Evolutionary conservation across 768 basidiomycete genomes (phyloP), one percentile per base, ranked within the genome.

Genomic region (Clavulina sp.): DNA sequence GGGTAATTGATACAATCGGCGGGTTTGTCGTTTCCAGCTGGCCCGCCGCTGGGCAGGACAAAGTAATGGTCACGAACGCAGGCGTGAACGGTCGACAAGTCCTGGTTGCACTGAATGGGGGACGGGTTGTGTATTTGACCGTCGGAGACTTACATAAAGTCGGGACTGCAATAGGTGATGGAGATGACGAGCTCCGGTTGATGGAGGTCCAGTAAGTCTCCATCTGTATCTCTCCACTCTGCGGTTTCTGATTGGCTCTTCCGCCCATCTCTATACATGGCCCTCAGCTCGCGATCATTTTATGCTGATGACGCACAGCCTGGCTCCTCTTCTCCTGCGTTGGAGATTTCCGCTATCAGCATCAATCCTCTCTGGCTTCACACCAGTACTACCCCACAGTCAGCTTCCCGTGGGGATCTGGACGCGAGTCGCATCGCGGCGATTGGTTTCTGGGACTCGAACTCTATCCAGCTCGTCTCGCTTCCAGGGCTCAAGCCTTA

Each of bases 371-470:
- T 76, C 18, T 73, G 38, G 23, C n/a, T 30, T 18, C n/a, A n/a
- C n/a, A n/a, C n/a, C n/a, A n/a, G n/a, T n/a, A n/a, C n/a, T n/a
- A n/a, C n/a, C n/a, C n/a, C n/a, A n/a, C n/a, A n/a, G n/a, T n/a
- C n/a, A 31, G 29, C 21, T 81, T 56, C 59, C 67, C 0, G 56
- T 61, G 6, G 71, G 71, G 56, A 60, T 64, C 82, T 0, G n/a
- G n/a, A n/a, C n/a, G n/a, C n/a, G n/a, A n/a, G n/a, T n/a, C 63
- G 63, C 6, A 57, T 72, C 49, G 63, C 82, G 26, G 75, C 73
- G 0, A 76, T 82, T n/a, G 76, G 79, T 0, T 84, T 84, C 57
- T 93, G 89, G 87, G 73, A 72, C 21, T 73, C 74, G 2, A 81
- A 80, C 57, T 58, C 63, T 5, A 70, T 89, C 36, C 71, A 78